Evolutionary conservation across 169 alveolate genomes (phyloP).

Genomic region (Prorocentrum cordatum): DNA sequence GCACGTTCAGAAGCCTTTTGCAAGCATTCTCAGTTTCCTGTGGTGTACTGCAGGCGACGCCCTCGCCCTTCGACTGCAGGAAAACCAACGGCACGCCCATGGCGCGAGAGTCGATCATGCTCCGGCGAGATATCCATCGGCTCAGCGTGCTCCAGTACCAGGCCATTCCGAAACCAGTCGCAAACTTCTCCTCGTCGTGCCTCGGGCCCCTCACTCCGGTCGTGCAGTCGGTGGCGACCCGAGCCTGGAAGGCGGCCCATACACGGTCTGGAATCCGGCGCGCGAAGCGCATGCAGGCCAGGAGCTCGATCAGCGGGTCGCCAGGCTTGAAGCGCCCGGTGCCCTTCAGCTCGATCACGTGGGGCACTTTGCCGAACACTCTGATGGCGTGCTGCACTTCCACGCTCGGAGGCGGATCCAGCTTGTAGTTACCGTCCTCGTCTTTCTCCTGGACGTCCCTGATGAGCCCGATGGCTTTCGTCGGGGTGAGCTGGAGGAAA

Average conservation of each 20-base stretch:
- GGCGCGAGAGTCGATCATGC: not conserved
- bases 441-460: not conserved
- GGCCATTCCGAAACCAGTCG: not conserved
- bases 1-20: not conserved
- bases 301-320: too few relatives aligned
- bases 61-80: not conserved
- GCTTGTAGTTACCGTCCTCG: not conserved
- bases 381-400: constrained; percentile 7
- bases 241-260: not conserved
- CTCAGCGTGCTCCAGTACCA: not conserved
- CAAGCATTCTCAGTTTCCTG: not conserved
- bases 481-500: not conserved
- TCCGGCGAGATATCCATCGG: not conserved
- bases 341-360: not conserved
- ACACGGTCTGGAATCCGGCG: not conserved
- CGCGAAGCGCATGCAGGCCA: not conserved
- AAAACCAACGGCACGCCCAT: not conserved
- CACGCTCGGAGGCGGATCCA: not conserved
- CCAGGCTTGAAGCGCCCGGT: not conserved
- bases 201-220: not conserved
- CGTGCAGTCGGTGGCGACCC: not conserved
- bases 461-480: too few relatives aligned
- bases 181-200: not conserved
- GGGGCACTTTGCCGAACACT: not conserved
- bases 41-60: not conserved